These are phyloP conservation scores for Falciphora oryzae DNA, from an alignment of 2,329 filamentous ascomycete species.

Conservation along the genomic window DNA sequence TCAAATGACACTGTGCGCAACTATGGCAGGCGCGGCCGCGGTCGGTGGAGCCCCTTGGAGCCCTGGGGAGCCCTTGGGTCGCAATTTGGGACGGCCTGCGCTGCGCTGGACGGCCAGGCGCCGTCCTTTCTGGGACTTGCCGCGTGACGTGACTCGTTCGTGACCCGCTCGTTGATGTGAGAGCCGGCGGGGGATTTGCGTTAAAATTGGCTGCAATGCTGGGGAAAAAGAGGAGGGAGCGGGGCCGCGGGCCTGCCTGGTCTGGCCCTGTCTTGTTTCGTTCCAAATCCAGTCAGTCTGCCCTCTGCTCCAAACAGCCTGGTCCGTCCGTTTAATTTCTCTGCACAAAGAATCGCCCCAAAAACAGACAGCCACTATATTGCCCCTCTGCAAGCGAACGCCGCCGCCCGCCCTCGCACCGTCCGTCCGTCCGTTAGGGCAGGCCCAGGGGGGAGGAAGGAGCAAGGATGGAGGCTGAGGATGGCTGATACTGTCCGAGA, in stretches of 20 bases:
- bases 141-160: conserved; percentile 1
- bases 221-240: not conserved
- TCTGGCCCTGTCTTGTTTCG: not conserved
- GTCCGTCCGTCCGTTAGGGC: not conserved
- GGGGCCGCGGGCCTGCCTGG: not conserved
- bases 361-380: not conserved
- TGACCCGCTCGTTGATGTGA: not conserved
- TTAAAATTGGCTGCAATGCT: conserved; percentile 1
- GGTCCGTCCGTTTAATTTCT: not conserved
- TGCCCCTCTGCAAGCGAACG: not conserved
- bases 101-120: not conserved
- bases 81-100: not conserved
- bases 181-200: conserved; percentile 1
- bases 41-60: not conserved
- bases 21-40: not conserved
- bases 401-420: not conserved
- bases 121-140: not conserved
- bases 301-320: not conserved
- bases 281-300: not conserved
- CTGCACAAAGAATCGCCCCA: not conserved
- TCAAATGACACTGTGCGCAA: not conserved
- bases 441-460: not conserved
- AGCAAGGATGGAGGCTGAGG: not conserved
- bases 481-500: not conserved
- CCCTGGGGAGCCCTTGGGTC: not conserved